Conservation (phyloP, 345 rosid species). For the Clausena lansium region DNA sequence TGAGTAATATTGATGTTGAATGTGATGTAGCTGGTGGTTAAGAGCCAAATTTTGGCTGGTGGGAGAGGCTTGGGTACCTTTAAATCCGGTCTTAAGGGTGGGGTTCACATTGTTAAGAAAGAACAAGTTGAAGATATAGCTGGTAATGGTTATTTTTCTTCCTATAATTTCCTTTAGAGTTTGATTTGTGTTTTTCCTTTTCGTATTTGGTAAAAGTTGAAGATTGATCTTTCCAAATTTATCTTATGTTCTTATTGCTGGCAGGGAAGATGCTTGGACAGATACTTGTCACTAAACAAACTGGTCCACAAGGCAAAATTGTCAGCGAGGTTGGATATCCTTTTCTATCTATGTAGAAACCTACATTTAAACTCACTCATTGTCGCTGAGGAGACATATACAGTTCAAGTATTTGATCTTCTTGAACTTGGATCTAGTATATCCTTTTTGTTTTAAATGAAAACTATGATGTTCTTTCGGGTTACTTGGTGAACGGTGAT, state of each 20-base stretch:
- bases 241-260: slow-evolving; percentile 16
- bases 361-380: not conserved
- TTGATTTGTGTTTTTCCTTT: not conserved
- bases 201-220: not conserved
- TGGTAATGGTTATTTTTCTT: slow-evolving; percentile 36
- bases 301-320: slow-evolving; percentile 94
- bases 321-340: slow-evolving; percentile 84
- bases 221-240: not conserved
- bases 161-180: not conserved
- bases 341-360: not conserved
- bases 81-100: slow-evolving; percentile 85
- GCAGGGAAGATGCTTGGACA: slow-evolving; percentile 98
- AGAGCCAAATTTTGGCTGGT: slow-evolving; percentile 98
- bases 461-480: not conserved
- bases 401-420: not conserved
- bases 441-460: not conserved
- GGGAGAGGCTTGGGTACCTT: slow-evolving; percentile 97
- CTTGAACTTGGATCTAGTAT: not conserved
- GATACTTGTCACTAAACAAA: slow-evolving; percentile 95
- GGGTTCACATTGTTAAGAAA: slow-evolving; percentile 86
- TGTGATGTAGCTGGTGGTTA: slow-evolving; percentile 77
- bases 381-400: too few species aligned
- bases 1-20: not conserved
- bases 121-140: slow-evolving; percentile 77
- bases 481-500: not conserved